Percentiles rank a stretch among this genome's conserved stretches.
These are phyloP conservation scores for Aciculoconidium aculeatum DNA, from an alignment of 805 yeast genomes.

Conservation along the genomic window DNA sequence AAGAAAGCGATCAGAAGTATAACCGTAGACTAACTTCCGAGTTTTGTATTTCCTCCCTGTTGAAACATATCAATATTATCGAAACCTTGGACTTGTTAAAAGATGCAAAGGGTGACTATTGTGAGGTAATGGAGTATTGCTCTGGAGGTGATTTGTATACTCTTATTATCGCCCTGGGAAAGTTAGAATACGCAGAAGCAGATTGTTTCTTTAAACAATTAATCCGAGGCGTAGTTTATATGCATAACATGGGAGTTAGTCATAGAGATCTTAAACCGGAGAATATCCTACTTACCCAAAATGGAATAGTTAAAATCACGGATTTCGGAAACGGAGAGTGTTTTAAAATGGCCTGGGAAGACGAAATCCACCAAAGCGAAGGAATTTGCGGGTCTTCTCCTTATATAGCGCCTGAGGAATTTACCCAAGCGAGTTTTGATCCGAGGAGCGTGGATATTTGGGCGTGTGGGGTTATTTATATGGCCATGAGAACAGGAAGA, in stretches of 20 bases:
- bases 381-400: slow-evolving; percentile 86
- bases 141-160: slow-evolving; percentile 79
- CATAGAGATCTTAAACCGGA: slow-evolving; percentile 91
- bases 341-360: slow-evolving; percentile 81
- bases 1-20: slow-evolving; percentile 61
- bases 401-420: slow-evolving; percentile 88
- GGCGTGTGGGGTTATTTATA: slow-evolving; percentile 90
- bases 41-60: slow-evolving; percentile 73
- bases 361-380: slow-evolving; percentile 58
- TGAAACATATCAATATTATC: slow-evolving; percentile 74
- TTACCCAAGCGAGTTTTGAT: slow-evolving; percentile 60
- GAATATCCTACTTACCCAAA: slow-evolving; percentile 65
- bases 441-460: slow-evolving; percentile 81
- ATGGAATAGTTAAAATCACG: slow-evolving; percentile 72
- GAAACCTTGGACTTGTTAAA: slow-evolving; percentile 69
- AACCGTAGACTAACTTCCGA: slow-evolving; percentile 73
- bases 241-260: slow-evolving; percentile 87
- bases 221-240: slow-evolving; percentile 74
- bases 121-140: slow-evolving; percentile 83
- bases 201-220: slow-evolving; percentile 88
- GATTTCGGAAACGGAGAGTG: slow-evolving; percentile 88
- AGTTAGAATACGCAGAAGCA: slow-evolving; percentile 74
- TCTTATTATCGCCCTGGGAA: slow-evolving; percentile 68
- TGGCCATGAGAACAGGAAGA: slow-evolving; percentile 93
- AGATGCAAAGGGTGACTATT: slow-evolving; percentile 77